Evolutionary conservation across 768 basidiomycete species (phyloP).

Genomic region (Rhodosporidiobolus sp.): DNA sequence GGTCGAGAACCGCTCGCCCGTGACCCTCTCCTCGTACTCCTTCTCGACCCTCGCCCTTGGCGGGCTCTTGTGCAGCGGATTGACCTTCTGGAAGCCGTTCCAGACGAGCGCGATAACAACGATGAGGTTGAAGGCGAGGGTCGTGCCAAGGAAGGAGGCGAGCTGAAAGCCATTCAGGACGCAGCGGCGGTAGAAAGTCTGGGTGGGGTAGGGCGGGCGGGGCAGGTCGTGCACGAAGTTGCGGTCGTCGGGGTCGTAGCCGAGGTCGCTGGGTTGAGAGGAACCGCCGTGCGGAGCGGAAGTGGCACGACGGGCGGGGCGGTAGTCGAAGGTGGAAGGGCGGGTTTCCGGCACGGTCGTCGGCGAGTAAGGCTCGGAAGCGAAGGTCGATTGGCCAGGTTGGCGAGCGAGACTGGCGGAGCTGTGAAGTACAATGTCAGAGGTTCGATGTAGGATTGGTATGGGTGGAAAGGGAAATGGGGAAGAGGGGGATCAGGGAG

Average conservation of each 20-base stretch:
- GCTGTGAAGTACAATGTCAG: no score
- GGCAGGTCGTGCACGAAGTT: slow-evolving; percentile 19
- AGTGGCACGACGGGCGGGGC: neutral
- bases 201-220: slow-evolving; percentile 24
- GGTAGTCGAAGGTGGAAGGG: neutral
- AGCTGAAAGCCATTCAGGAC: slow-evolving; percentile 28
- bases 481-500: no score
- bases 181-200: slow-evolving; percentile 19
- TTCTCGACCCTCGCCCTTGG: slow-evolving; percentile 48
- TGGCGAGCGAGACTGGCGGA: no score
- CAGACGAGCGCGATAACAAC: slow-evolving; percentile 49
- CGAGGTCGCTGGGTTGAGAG: neutral
- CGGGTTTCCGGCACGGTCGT: no score
- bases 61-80: slow-evolving; percentile 46
- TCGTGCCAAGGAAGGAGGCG: slow-evolving; percentile 43
- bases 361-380: no score
- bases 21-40: slow-evolving; percentile 50
- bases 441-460: no score
- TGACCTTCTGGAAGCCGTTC: slow-evolving; percentile 41
- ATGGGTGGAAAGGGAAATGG: no score
- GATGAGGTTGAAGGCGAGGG: slow-evolving; percentile 50
- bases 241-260: slow-evolving; percentile 21
- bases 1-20: slow-evolving; percentile 52
- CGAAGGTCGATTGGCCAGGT: no score
- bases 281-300: neutral